Conservation (phyloP, 2,329 filamentous ascomycete genomes). For the Sarocladium brachiariae region DNA sequence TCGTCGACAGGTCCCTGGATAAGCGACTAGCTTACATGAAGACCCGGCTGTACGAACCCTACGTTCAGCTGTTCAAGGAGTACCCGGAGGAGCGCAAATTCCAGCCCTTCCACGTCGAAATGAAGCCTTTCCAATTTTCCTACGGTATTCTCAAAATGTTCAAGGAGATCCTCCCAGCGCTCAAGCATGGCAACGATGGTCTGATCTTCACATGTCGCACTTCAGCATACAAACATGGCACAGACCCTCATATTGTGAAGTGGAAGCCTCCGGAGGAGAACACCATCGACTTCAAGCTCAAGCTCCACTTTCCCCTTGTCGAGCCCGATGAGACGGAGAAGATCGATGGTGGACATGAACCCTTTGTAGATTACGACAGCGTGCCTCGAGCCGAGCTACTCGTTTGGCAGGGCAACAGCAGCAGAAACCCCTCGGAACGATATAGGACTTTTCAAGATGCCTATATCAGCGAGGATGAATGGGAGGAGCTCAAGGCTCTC, state of each 20-base stretch:
- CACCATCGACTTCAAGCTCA: conserved; percentile 84
- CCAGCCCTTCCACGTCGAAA: conserved; percentile 73
- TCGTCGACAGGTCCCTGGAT: conserved; percentile 76
- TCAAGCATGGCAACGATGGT: conserved; percentile 92
- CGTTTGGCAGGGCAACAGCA: conserved; percentile 56
- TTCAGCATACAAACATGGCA: conserved; percentile 81
- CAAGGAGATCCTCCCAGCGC: conserved; percentile 69
- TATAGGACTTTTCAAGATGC: conserved; percentile 50
- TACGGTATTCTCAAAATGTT: conserved; percentile 95
- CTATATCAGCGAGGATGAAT: conserved; percentile 67
- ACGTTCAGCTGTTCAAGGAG: conserved; percentile 53
- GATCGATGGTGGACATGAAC: conserved; percentile 55
- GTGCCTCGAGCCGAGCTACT: conserved; percentile 68
- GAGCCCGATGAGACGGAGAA: conserved; percentile 62
- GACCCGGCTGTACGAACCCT: conserved; percentile 66
- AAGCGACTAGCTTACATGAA: conserved; percentile 86
- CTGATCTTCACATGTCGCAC: conserved; percentile 95
- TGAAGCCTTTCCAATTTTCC: conserved; percentile 83
- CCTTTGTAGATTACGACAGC: conserved; percentile 72
- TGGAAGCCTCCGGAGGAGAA: conserved; percentile 97
- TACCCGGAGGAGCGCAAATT: conserved; percentile 63
- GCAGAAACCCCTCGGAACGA: conserved; percentile 45
- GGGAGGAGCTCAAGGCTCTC: conserved; percentile 72
- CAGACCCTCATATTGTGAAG: conserved; percentile 89
- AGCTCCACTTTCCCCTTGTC: conserved; percentile 65